Evolutionary conservation across 257 asterid species (phyloP).

Genomic region (Plantago elongata): DNA sequence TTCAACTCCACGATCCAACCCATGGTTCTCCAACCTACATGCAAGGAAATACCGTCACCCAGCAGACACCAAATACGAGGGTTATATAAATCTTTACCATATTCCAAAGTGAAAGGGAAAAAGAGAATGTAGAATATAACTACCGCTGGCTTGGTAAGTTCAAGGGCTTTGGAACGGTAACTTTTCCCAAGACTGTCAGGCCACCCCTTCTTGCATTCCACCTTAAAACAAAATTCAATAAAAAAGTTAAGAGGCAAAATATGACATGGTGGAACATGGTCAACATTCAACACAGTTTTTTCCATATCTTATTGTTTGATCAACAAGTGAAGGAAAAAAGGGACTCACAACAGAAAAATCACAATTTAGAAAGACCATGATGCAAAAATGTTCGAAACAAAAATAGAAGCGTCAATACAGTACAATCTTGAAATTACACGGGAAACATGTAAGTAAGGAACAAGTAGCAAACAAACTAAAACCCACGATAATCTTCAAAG

Average conservation of each 20-base stretch:
- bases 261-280: not conserved
- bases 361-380: no score
- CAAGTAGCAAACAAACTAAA: no score
- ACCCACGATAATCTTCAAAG: no score
- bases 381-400: no score
- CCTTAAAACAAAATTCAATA: conserved; percentile 32
- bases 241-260: conserved; percentile 4
- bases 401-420: no score
- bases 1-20: conserved; percentile 88
- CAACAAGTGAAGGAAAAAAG: no score
- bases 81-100: not conserved
- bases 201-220: conserved; percentile 89
- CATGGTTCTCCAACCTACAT: conserved; percentile 91
- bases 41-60: conserved; percentile 29
- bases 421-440: no score
- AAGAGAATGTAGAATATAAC: conserved; percentile 9
- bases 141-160: conserved; percentile 98
- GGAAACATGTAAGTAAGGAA: no score
- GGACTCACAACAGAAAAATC: no score
- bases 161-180: conserved; percentile 93
- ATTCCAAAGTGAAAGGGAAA: not conserved
- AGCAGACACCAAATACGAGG: conserved; percentile 11
- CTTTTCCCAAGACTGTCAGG: conserved; percentile 91
- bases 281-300: not conserved
- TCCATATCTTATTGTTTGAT: no score